Conservation (phyloP, 2,329 filamentous ascomycete genomes). For the Thermoascus crustaceus region DNA sequence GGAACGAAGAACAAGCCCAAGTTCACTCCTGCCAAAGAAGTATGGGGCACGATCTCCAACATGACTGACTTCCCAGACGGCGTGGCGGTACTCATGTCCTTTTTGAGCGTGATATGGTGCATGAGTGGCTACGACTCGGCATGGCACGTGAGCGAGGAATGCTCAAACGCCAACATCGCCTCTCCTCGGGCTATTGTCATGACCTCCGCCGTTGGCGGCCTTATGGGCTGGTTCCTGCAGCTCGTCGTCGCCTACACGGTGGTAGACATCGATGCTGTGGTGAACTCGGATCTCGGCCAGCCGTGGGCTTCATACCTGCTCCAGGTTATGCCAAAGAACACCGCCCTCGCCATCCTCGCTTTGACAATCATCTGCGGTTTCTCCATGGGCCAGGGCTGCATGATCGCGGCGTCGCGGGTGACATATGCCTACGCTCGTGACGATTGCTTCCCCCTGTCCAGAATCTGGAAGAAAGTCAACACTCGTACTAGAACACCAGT, state of each 20-base stretch:
- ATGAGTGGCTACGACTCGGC: conserved; percentile 61
- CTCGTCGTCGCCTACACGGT: conserved; percentile 66
- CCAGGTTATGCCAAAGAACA: conserved; percentile 54
- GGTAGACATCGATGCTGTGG: conserved; percentile 50
- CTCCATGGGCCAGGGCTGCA: conserved; percentile 65
- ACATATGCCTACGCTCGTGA: conserved; percentile 68
- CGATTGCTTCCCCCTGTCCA: conserved; percentile 57
- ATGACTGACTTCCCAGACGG: conserved; percentile 61
- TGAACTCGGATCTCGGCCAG: conserved; percentile 57
- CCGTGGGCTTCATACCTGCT: conserved; percentile 63
- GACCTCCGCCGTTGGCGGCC: conserved; percentile 57
- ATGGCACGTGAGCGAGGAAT: conserved; percentile 69
- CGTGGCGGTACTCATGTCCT: conserved; percentile 61
- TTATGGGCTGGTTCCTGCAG: conserved; percentile 66
- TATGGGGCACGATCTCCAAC: conserved; percentile 60
- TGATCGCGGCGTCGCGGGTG: conserved; percentile 59
- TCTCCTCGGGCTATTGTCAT: conserved; percentile 64
- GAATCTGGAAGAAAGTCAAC: conserved; percentile 54
- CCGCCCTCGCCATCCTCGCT: conserved; percentile 54
- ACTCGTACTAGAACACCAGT: conserved; percentile 55
- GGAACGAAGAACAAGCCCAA: conserved; percentile 49
- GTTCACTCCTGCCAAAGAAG: conserved; percentile 50
- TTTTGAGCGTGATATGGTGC: conserved; percentile 63
- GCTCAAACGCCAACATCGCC: conserved; percentile 62
- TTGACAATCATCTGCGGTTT: conserved; percentile 63